phyloP scores from a whole-genome alignment of 495 filamentous ascomycete genomes.

The Penicillium turbatum region DNA sequence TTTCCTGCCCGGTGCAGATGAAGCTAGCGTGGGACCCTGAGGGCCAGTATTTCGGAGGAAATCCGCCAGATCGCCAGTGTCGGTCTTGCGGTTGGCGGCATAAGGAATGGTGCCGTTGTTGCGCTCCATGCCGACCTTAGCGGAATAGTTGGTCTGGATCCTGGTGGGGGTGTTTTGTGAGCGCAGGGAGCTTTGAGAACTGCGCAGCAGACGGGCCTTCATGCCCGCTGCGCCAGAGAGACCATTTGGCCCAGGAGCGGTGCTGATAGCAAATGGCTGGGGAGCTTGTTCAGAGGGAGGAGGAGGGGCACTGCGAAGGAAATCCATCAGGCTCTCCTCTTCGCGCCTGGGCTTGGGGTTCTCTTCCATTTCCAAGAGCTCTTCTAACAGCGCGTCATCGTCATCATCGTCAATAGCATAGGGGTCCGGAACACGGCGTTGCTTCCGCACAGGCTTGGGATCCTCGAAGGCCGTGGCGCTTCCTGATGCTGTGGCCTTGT shows the following conservation, averaged over 20 bases:
- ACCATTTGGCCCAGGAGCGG: conserved; percentile 36
- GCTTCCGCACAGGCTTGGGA: conserved; percentile 53
- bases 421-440: conserved; percentile 75
- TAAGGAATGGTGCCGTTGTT: conserved; percentile 28
- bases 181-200: conserved; percentile 30
- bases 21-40: conserved; percentile 40
- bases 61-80: conserved; percentile 71
- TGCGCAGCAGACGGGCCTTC: conserved; percentile 59
- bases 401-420: conserved; percentile 88
- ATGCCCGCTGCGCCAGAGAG: conserved; percentile 43
- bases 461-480: conserved; percentile 22
- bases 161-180: conserved; percentile 18
- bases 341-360: conserved; percentile 44
- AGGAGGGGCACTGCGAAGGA: conserved; percentile 77
- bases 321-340: conserved; percentile 78
- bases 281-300: conserved; percentile 59
- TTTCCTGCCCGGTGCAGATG: conserved; percentile 19
- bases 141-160: conserved; percentile 34
- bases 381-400: conserved; percentile 68
- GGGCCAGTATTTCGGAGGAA: conserved; percentile 75
- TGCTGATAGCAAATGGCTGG: conserved; percentile 29
- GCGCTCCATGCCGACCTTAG: conserved; percentile 39
- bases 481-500: conserved; percentile 15
- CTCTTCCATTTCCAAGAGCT: conserved; percentile 35
- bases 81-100: conserved; percentile 33